Conservation (phyloP, 495 filamentous ascomycete species). For the Hypoxylon trugodes region DNA sequence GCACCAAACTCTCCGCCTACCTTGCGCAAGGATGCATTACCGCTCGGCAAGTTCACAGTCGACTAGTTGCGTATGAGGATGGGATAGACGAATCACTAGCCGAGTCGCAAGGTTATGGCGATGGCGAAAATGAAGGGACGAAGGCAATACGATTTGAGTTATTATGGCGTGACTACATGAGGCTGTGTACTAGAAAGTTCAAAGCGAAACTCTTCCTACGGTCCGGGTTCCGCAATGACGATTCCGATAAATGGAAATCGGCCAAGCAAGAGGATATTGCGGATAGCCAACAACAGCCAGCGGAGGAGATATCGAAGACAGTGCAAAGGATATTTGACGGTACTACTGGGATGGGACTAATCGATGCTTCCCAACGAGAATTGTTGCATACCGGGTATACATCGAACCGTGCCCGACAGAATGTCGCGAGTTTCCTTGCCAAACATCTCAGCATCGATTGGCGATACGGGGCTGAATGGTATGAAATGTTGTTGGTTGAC, state of each 20-base stretch:
- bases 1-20: conserved; percentile 74
- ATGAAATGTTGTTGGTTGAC: conserved; percentile 72
- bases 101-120: conserved; percentile 60
- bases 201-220: conserved; percentile 65
- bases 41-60: conserved; percentile 70
- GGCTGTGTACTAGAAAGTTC: conserved; percentile 72
- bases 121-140: conserved; percentile 75
- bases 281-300: conserved; percentile 42
- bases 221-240: conserved; percentile 64
- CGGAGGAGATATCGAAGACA: conserved; percentile 45
- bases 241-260: conserved; percentile 50
- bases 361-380: conserved; percentile 75
- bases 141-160: conserved; percentile 72
- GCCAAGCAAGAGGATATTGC: conserved; percentile 34
- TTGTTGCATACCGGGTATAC: conserved; percentile 76
- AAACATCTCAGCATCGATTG: conserved; percentile 79
- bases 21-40: conserved; percentile 73
- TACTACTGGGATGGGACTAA: conserved; percentile 72
- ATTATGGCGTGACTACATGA: conserved; percentile 80
- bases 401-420: conserved; percentile 74
- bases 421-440: conserved; percentile 73
- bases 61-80: conserved; percentile 69
- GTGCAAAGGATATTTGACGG: conserved; percentile 66
- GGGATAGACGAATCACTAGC: conserved; percentile 53
- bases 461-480: conserved; percentile 81